These are phyloP conservation scores for Geotrichum histeridarum DNA, from an alignment of 1,139 yeast genomes.

Conservation along the genomic window DNA sequence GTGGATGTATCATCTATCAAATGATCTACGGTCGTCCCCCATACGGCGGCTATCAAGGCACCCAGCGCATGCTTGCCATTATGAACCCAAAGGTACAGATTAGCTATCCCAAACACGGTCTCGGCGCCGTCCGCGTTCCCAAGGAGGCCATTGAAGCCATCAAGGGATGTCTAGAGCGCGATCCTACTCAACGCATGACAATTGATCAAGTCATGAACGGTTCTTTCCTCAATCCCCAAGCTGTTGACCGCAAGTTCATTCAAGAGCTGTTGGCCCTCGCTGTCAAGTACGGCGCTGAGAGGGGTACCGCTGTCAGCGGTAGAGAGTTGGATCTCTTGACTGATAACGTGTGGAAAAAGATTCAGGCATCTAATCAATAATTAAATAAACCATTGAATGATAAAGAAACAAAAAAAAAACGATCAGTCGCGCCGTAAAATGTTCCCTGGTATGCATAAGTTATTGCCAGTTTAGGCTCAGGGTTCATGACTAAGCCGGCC, in stretches of 20 bases:
- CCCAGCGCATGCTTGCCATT: conserved; percentile 76
- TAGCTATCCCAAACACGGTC: conserved; percentile 58
- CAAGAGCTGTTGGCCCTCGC: conserved; percentile 73
- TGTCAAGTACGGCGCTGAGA: conserved; percentile 58
- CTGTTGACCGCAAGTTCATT: conserved; percentile 62
- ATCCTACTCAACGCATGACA: conserved; percentile 66
- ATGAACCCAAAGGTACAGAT: conserved; percentile 81
- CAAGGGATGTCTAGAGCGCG: conserved; percentile 64
- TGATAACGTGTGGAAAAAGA: conserved; percentile 48
- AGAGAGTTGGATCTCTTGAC: conserved; percentile 46
- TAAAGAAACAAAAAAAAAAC: not conserved
- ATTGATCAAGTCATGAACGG: conserved; percentile 56
- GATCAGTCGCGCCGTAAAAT: not conserved
- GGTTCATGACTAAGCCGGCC: too few relatives aligned
- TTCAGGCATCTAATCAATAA: conserved; percentile 16
- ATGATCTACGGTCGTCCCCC: conserved; percentile 95
- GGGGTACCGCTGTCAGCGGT: conserved; percentile 39
- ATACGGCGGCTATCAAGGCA: conserved; percentile 73
- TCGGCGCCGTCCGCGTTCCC: conserved; percentile 64
- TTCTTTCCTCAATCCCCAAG: conserved; percentile 66
- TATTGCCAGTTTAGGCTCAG: too few relatives aligned
- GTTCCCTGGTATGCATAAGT: too few relatives aligned
- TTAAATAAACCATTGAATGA: too few relatives aligned
- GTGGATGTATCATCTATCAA: conserved; percentile 93
- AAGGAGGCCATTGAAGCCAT: conserved; percentile 65